Evolutionary conservation across 75 land plant genomes (phyloP), one percentile per base, ranked within the genome.

Genomic region (Chamaecyparis obtusa): DNA sequence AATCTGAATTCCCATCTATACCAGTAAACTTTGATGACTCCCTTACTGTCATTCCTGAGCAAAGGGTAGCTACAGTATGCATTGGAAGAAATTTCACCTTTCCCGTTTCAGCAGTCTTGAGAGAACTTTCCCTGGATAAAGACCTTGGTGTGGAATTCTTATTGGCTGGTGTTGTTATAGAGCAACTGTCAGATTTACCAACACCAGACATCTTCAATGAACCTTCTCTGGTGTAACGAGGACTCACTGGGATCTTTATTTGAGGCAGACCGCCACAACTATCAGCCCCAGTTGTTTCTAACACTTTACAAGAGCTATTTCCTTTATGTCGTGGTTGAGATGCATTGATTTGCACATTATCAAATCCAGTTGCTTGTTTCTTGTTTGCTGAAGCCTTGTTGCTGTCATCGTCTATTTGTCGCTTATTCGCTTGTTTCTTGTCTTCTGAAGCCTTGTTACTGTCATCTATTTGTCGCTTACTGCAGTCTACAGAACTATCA

Each of bases 71-170:
- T 43, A 48, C 77, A 43, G 87, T 41, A 86, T 37, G 51, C n/a
- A 83, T 24, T 75, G 87, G 54, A 39, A 86, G 55, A 76, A 86
- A 88, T 74, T 90, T 90, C 67, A 88, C 91, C 77, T 88, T 90
- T 86, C 85, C 89, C 44, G 87, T 85, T 57, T 90, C 91, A 46
- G 90, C 79, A 32, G 86, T 37, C 83, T 90, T 90, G 80, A 90
- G 77, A 64, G 91, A 82, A 48, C 55, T 80, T 39, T 90, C 91
- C 55, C 91, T 86, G 48, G 90, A 57, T 17, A 88, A 41, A 6
- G 90, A 43, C 30, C 85, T 30, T 37, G 90, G 78, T 46, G 44
- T 21, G 69, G 77, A 21, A 48, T 48, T 86, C 44, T 35, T 49
- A 86, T n/a, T 13, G 37, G 83, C 48, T 9, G 24, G 49, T 43